Percentiles rank a stretch among this genome's conserved stretches.
Conservation (phyloP, 805 yeast genomes). For the Hanseniaspora valbyensis region DNA sequence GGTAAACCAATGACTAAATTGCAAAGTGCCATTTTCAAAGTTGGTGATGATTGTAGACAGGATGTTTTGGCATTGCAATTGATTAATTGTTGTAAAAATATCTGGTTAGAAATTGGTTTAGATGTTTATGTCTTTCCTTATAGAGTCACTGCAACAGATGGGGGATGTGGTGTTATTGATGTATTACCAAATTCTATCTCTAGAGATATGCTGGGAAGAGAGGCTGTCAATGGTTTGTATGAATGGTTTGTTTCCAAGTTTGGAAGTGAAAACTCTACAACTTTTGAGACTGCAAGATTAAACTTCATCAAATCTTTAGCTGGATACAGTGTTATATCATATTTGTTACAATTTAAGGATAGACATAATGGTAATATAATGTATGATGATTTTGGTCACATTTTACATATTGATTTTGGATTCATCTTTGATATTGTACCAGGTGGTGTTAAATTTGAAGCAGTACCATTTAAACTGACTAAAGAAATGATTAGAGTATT, state of each 20-base stretch:
- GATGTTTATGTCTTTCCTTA: slow-evolving; percentile 88
- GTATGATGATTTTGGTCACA: slow-evolving; percentile 91
- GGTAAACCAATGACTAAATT: slow-evolving; percentile 49
- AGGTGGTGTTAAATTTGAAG: slow-evolving; percentile 96
- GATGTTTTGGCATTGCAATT: slow-evolving; percentile 89
- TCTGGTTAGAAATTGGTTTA: slow-evolving; percentile 79
- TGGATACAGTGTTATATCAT: slow-evolving; percentile 85
- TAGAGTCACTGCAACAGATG: slow-evolving; percentile 95
- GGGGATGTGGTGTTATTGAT: slow-evolving; percentile 98
- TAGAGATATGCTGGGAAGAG: slow-evolving; percentile 97
- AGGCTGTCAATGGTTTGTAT: slow-evolving; percentile 92
- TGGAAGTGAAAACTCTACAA: slow-evolving; percentile 87
- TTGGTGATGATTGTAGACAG: slow-evolving; percentile 98
- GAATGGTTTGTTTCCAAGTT: slow-evolving; percentile 85
- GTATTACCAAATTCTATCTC: slow-evolving; percentile 91
- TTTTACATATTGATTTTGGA: slow-evolving; percentile 94
- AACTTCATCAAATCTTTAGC: slow-evolving; percentile 90
- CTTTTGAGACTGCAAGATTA: slow-evolving; percentile 81
- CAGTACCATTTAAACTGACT: slow-evolving; percentile 94
- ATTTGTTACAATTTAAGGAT: slow-evolving; percentile 85
- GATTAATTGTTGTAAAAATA: slow-evolving; percentile 79
- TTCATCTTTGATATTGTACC: slow-evolving; percentile 98
- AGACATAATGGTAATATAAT: slow-evolving; percentile 96
- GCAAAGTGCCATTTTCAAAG: slow-evolving; percentile 96
- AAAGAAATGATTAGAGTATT: slow-evolving; percentile 91